These are phyloP conservation scores for Symbiodinium pilosum DNA, from an alignment of 73 alveolate genomes.

Conservation along the genomic window DNA sequence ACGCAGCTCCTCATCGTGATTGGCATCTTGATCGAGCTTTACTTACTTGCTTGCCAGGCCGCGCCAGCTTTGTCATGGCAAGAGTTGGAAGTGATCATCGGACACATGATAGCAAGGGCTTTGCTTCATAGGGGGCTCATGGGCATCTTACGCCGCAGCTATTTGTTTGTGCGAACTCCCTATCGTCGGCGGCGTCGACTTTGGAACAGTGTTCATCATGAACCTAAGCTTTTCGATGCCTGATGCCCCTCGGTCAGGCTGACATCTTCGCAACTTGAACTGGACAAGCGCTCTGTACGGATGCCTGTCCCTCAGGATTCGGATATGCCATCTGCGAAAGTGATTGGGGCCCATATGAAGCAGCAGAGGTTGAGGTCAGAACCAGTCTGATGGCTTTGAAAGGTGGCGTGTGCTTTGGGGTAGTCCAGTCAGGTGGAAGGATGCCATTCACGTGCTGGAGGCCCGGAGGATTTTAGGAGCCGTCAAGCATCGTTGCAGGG, in stretches of 20 bases:
- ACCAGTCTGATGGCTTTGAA: not conserved
- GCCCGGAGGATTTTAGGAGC: constrained; percentile 26
- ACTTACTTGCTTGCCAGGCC: too few species aligned
- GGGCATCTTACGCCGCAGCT: not conserved
- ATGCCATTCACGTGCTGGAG: not conserved
- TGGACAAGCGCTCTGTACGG: not conserved
- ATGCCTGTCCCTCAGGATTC: not conserved
- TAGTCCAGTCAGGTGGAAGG: not conserved
- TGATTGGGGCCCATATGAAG: not conserved
- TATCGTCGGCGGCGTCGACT: not conserved
- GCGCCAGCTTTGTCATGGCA: not conserved
- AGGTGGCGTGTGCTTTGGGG: not conserved
- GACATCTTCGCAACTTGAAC: not conserved
- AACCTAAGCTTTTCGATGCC: not conserved
- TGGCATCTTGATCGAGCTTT: constrained; percentile 28
- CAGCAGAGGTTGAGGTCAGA: not conserved
- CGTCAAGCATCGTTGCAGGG: not conserved
- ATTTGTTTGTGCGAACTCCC: not conserved
- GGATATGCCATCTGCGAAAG: not conserved
- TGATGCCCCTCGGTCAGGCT: not conserved
- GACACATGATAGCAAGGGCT: constrained; percentile 9
- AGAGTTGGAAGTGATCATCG: constrained; percentile 9
- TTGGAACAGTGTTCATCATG: not conserved
- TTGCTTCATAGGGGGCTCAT: not conserved
- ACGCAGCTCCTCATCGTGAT: not conserved